phyloP scores from a whole-genome alignment of 2,329 filamentous ascomycete species.

The Pseudopyricularia cyperi region DNA sequence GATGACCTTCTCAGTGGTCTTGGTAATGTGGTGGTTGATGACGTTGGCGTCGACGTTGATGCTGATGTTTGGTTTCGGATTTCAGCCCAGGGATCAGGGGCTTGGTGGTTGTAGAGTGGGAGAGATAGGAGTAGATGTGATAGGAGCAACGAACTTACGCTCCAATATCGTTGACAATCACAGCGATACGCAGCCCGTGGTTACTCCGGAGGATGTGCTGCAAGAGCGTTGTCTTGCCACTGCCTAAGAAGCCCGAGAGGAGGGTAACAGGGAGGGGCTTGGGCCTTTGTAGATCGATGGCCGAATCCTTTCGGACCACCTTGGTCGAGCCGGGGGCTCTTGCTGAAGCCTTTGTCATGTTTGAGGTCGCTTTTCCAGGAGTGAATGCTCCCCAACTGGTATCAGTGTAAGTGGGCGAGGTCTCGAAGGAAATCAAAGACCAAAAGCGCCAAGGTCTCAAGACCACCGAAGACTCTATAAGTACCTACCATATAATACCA shows the following conservation, averaged over 20 bases:
- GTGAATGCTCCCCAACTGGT: neutral
- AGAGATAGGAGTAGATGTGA: neutral
- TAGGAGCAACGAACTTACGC: constrained; percentile 23
- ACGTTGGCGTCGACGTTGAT: constrained; percentile 54
- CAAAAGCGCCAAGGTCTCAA: too few species aligned
- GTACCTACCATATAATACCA: too few species aligned
- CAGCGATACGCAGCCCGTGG: constrained; percentile 55
- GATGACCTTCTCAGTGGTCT: constrained; percentile 51
- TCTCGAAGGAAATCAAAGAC: too few species aligned
- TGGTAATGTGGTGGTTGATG: constrained; percentile 43
- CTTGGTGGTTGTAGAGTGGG: neutral
- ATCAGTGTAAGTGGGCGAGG: neutral
- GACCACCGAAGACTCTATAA: too few species aligned
- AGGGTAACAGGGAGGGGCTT: constrained; percentile 42
- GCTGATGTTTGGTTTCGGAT: constrained; percentile 14
- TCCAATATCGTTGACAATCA: constrained; percentile 64
- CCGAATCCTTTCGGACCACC: neutral
- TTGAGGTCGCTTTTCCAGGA: neutral
- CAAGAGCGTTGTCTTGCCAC: constrained; percentile 59
- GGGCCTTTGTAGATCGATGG: neutral
- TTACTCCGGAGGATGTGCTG: constrained; percentile 55
- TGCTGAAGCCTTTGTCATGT: neutral
- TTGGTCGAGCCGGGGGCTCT: neutral
- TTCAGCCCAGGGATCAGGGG: too few species aligned
- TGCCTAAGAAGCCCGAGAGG: constrained; percentile 48